Conservation (phyloP, 768 basidiomycete species). For the Mycena olivaceomarginata region DNA sequence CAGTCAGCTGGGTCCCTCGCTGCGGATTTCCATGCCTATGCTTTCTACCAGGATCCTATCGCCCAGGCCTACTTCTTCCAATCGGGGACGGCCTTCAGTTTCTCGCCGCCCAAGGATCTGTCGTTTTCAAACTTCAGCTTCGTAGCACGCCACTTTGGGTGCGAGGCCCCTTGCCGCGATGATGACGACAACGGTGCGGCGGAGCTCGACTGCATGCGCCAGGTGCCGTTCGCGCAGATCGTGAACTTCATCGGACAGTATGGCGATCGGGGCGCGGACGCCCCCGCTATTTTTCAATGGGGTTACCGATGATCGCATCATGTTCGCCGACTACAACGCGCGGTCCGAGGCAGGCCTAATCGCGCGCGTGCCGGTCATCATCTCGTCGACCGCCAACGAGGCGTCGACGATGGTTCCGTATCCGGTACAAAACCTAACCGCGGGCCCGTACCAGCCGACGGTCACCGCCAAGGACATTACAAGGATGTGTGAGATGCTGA, state of each 20-base stretch:
- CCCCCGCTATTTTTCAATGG: background rate
- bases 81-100: background rate
- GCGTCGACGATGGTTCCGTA: background rate
- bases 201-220: background rate
- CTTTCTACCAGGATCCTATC: background rate
- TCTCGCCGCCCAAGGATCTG: background rate
- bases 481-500: background rate
- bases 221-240: background rate
- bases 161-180: background rate
- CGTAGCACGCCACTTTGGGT: background rate
- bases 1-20: background rate
- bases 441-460: background rate
- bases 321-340: background rate
- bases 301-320: background rate
- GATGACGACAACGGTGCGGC: background rate
- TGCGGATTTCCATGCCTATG: background rate
- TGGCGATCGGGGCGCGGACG: background rate
- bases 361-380: background rate
- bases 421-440: background rate
- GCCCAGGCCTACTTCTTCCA: background rate
- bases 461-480: background rate
- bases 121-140: background rate
- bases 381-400: background rate
- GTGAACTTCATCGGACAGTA: slow-evolving; percentile 1
- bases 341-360: background rate